Evolutionary conservation across 345 rosid genomes (phyloP).

Genomic region (Salix caprea): DNA sequence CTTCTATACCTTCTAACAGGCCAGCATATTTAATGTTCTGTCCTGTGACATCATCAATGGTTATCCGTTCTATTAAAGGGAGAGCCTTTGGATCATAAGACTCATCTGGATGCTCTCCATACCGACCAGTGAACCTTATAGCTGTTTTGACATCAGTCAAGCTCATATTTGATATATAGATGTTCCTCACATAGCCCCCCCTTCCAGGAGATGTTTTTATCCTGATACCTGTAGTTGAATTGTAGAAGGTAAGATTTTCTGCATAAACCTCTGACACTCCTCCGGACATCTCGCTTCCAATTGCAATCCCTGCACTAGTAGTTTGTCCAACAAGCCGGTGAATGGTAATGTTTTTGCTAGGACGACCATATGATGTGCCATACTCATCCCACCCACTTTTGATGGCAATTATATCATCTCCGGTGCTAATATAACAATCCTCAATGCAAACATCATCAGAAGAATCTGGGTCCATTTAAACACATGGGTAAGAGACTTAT

Average conservation of each 20-base stretch:
- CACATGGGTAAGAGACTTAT: neutral
- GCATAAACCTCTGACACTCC: constrained; percentile 82
- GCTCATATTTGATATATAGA: constrained; percentile 56
- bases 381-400: constrained; percentile 99
- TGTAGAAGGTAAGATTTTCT: constrained; percentile 50
- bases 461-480: constrained; percentile 60
- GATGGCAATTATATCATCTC: constrained; percentile 82
- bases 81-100: constrained; percentile 62
- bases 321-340: constrained; percentile 65
- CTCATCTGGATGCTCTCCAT: constrained; percentile 90
- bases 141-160: constrained; percentile 56
- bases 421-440: constrained; percentile 83
- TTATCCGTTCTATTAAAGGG: constrained; percentile 61
- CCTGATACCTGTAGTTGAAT: constrained; percentile 60
- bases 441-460: constrained; percentile 83
- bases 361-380: constrained; percentile 71
- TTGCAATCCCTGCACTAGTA: constrained; percentile 72
- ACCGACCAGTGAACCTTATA: constrained; percentile 61
- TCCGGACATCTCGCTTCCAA: constrained; percentile 99
- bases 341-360: constrained; percentile 72
- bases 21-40: constrained; percentile 64
- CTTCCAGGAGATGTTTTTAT: constrained; percentile 90
- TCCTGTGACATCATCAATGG: constrained; percentile 68
- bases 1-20: constrained; percentile 77
- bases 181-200: constrained; percentile 86